Percentiles rank a stretch among this genome's conserved stretches.
Evolutionary conservation across 257 asterid species (phyloP).

Genomic region (Forsythia viridissima): DNA sequence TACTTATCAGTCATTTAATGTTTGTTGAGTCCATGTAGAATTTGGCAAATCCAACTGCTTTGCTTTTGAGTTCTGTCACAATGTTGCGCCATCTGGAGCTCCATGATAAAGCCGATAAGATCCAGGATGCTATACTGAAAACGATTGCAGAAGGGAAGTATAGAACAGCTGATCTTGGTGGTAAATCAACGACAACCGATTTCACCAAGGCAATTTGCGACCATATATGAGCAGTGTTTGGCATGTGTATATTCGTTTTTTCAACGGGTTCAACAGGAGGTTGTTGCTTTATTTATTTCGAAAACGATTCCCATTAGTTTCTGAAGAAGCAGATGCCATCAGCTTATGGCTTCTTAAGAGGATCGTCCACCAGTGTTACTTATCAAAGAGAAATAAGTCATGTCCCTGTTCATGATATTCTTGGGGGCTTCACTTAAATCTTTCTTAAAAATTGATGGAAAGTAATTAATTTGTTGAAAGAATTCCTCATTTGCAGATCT

Average conservation of each 20-base stretch:
- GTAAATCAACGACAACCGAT: constrained; percentile 73
- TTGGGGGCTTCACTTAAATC: constrained; percentile 13
- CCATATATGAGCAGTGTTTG: constrained; percentile 42
- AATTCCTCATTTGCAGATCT: not conserved
- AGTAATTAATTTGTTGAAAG: not conserved
- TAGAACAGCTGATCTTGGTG: constrained; percentile 93
- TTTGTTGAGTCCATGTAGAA: constrained; percentile 46
- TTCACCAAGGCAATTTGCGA: constrained; percentile 89
- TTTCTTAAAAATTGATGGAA: not conserved
- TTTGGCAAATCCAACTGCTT: constrained; percentile 95
- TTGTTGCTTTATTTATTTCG: constrained; percentile 24
- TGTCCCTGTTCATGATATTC: constrained; percentile 8
- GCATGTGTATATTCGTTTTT: constrained; percentile 33
- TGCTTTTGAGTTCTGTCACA: constrained; percentile 80
- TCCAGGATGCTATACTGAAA: constrained; percentile 76
- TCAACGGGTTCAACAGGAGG: constrained; percentile 30
- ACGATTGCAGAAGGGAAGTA: constrained; percentile 92
- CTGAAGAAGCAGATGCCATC: constrained; percentile 20
- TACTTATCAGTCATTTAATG: not conserved
- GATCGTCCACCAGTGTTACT: constrained; percentile 25
- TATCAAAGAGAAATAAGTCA: constrained; percentile 31
- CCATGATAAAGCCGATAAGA: constrained; percentile 74
- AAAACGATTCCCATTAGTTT: constrained; percentile 16
- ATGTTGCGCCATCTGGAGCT: constrained; percentile 84
- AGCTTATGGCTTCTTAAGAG: constrained; percentile 15